Evolutionary conservation across 2,329 filamentous ascomycete genomes (phyloP), one percentile per base, ranked within the genome.

Genomic region (Colletotrichum sp.): DNA sequence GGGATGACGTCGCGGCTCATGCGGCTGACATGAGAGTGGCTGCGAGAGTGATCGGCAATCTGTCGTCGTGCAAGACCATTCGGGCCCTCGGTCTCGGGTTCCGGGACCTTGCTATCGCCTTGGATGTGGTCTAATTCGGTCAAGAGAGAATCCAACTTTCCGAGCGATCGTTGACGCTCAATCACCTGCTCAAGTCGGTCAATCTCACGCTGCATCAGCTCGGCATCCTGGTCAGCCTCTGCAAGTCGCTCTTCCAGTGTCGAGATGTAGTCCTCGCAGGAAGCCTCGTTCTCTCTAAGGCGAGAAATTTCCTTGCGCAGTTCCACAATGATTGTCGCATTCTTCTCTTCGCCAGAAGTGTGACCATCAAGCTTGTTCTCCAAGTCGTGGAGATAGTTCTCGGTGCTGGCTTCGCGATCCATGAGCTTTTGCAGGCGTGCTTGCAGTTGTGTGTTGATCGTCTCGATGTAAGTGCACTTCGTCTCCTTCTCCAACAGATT

Each of bases 171-270:
- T 84, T 99, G 97, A 65, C 98, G 95, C 84, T 99, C 96, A 68
- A 99, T 93, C 9, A 99, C 95, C 84, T 98, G 95, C 84, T 99
- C 97, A 14, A 99, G 89, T 39, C 96, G 93, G 81, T 98, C 95
- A 78, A 99, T 95, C 82, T 99, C 97, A 43, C 96, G 95, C 83
- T 98, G 96, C 96, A 99, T 98, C 76, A 98, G 88, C 83, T 99
- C 97, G 78, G 95, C 93, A 82, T 99, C 97, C 84, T 99, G 96
- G 81, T 99, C 97, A 4, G 96, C 94, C 85, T 99, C 97, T 1
- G 97, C 97, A 10, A 99, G 90, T 26, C 96, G 94, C 86, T 99
- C 97, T 83, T 99, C 97, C 13, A 99, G 88, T 0, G 96, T 99
- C 1, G 96, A 98, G 69, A 99, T 99, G 84, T 99, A 99, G 79